These are phyloP conservation scores for Pinus albicaulis DNA, from an alignment of 75 land plant species.

Conservation along the genomic window DNA sequence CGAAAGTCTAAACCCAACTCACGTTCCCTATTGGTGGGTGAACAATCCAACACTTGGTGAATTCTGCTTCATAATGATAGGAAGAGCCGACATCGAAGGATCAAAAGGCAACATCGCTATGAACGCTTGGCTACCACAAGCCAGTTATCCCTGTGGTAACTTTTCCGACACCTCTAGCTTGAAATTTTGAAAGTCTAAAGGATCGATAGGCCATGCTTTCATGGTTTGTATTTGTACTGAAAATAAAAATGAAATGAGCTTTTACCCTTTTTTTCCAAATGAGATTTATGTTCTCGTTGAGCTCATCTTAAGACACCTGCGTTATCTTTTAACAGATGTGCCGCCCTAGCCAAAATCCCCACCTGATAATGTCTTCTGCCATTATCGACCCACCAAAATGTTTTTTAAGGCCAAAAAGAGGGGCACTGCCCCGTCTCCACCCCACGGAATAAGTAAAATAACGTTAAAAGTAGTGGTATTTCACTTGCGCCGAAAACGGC, in stretches of 20 bases:
- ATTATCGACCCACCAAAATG: too few relatives aligned
- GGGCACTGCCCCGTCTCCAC: too few relatives aligned
- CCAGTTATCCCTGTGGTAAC: conserved; percentile 1
- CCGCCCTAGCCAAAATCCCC: too few relatives aligned
- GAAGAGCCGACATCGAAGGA: conserved; percentile 39
- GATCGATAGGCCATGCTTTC: conserved; percentile 1
- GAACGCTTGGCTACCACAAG: conserved; percentile 19
- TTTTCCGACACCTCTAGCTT: not conserved
- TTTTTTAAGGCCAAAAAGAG: too few relatives aligned
- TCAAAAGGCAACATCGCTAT: conserved; percentile 30
- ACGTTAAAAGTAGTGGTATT: too few relatives aligned
- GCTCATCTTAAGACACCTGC: too few relatives aligned
- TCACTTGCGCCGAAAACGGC: too few relatives aligned
- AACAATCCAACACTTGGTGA: conserved; percentile 46
- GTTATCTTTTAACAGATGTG: too few relatives aligned
- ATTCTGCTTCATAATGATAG: conserved; percentile 34
- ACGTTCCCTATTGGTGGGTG: conserved; percentile 45
- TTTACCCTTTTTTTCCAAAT: too few relatives aligned
- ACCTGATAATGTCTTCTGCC: too few relatives aligned
- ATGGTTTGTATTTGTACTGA: not conserved
- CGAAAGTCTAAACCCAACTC: conserved; percentile 34
- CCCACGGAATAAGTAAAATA: too few relatives aligned
- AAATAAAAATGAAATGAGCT: not conserved
- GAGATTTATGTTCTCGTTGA: too few relatives aligned
- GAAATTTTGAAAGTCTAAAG: not conserved